Evolutionary conservation across 352 stramenopile genomes (phyloP), one percentile per base, ranked within the genome.

Genomic region (Peronospora belbahrii): DNA sequence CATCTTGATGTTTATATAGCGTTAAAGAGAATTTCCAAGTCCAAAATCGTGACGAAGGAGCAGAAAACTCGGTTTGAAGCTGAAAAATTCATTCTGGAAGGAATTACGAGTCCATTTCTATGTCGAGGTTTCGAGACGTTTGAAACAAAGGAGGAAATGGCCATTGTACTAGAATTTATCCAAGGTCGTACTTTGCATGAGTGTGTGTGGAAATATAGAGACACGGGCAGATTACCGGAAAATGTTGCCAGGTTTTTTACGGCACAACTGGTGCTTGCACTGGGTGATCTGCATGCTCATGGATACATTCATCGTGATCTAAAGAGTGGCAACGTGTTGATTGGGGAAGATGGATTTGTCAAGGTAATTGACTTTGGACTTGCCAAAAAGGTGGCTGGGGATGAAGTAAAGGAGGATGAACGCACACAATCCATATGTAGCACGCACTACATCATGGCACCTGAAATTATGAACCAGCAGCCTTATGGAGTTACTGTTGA

Each of bases 301-400:
- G 67, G 71, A n/a, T 85, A 64, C 30, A 54, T 87, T n/a, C 77
- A 92, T 41, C 75, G 80, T 11, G 80, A 92, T 22, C 47, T 92
- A 10, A 92, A 92, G 49, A 92, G 73, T 39, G 80, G 80, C 11
- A 92, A 92, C 38, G 50, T 88, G 2, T 42, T 92, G 13, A 43
- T 88, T 7, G 56, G 64, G 14, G 51, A 28, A 4, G 19, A 52
- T 2, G 77, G 80, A 4, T 62, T 67, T 19, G 56, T 42, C 7
- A 75, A 74, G 34, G 59, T 92, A 18, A 84, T 92, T 32, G 80
- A 92, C 59, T 89, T 85, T 58, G 80, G 80, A 19, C 65, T 92
- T 37, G 65, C 80, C 14, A 79, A 65, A 41, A 40, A 52, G 6
- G 32, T 62, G 15, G 20, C 13, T 2, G 19, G 7, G 8, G 43